Evolutionary conservation across 2,329 filamentous ascomycete species (phyloP).

Genomic region (Claviceps sp.): DNA sequence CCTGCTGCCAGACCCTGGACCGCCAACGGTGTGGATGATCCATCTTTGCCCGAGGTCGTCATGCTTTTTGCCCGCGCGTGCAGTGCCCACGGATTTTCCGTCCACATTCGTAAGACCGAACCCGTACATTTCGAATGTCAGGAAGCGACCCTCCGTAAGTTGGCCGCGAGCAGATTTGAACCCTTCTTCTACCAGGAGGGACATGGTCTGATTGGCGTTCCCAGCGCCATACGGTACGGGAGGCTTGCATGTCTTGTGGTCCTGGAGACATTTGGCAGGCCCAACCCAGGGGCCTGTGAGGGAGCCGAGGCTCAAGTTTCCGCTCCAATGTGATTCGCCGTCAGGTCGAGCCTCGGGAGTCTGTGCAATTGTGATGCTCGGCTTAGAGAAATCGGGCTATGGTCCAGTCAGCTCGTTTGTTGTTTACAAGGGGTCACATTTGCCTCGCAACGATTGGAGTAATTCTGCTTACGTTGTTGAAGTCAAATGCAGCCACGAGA

Average conservation of each 20-base stretch:
- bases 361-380: slow-evolving; percentile 1
- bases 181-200: slow-evolving; percentile 49
- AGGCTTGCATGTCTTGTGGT: slow-evolving; percentile 4
- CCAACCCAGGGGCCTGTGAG: slow-evolving; percentile 10
- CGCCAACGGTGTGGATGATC: slow-evolving; percentile 28
- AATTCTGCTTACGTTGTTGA: slow-evolving; percentile 20
- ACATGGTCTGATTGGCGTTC: slow-evolving; percentile 67
- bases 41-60: slow-evolving; percentile 30
- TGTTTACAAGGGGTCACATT: background rate
- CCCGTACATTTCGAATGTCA: slow-evolving; percentile 32
- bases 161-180: slow-evolving; percentile 37
- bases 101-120: slow-evolving; percentile 23
- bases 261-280: slow-evolving; percentile 8
- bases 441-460: background rate
- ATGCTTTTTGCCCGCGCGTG: slow-evolving; percentile 17
- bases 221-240: slow-evolving; percentile 7
- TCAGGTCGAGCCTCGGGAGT: slow-evolving; percentile 4
- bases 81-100: slow-evolving; percentile 10
- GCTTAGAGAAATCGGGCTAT: slow-evolving; percentile 7
- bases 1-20: slow-evolving; percentile 11
- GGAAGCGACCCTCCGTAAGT: slow-evolving; percentile 38
- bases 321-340: slow-evolving; percentile 3
- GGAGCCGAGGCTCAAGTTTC: slow-evolving; percentile 9
- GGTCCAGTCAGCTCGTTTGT: too few species aligned
- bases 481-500: slow-evolving; percentile 22